Conservation (phyloP, 768 basidiomycete species). For the Lactifluus volemus region DNA sequence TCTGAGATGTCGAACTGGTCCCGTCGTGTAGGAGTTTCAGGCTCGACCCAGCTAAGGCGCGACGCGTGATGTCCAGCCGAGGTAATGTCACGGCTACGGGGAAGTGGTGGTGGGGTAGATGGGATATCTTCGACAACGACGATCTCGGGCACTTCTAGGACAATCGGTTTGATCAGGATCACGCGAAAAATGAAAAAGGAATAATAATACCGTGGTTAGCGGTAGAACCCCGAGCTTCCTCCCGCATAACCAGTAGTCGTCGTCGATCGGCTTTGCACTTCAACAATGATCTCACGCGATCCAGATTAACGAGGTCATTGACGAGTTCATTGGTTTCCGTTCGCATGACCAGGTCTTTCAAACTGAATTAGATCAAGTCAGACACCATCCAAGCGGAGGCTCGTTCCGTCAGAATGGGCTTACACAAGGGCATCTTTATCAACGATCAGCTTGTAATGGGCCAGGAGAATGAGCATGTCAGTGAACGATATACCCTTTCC, state of each 20-base stretch:
- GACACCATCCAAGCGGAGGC: neutral
- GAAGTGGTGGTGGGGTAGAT: conserved; percentile 35
- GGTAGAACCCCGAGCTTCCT: conserved; percentile 30
- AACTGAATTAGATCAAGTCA: conserved; percentile 32
- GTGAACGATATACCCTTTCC: conserved; percentile 85
- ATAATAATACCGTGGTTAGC: conserved; percentile 26
- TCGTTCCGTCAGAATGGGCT: conserved; percentile 26
- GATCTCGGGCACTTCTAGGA: conserved; percentile 59
- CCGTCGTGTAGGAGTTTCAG: conserved; percentile 30
- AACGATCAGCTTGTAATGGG: conserved; percentile 87
- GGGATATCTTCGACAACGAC: conserved; percentile 49
- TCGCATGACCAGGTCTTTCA: conserved; percentile 72
- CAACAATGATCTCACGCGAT: conserved; percentile 75
- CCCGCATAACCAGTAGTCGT: conserved; percentile 48
- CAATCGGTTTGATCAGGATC: neutral
- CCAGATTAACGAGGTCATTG: conserved; percentile 75
- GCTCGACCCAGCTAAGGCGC: conserved; percentile 17
- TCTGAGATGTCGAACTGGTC: conserved; percentile 26
- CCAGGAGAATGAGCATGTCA: conserved; percentile 76
- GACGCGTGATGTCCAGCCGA: conserved; percentile 25
- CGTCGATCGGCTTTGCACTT: conserved; percentile 65
- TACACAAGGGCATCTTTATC: conserved; percentile 85
- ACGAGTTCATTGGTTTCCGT: conserved; percentile 74
- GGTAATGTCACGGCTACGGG: conserved; percentile 45
- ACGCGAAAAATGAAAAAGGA: neutral